phyloP scores from a whole-genome alignment of 2,329 filamentous ascomycete species.

The Ceratocystis harringtonii region DNA sequence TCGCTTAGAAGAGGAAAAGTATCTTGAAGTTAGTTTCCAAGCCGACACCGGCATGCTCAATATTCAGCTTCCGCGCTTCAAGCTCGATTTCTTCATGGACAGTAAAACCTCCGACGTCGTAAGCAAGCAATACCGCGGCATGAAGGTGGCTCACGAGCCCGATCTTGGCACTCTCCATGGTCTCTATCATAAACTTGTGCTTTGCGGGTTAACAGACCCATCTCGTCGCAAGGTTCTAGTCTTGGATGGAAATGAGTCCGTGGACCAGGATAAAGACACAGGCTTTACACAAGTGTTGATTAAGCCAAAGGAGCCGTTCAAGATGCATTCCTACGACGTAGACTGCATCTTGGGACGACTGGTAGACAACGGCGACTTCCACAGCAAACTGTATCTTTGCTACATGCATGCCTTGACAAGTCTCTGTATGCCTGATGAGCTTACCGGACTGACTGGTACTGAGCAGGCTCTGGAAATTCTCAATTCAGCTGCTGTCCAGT shows the following conservation, averaged over 20 bases:
- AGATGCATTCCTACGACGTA: constrained; percentile 32
- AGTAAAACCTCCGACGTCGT: constrained; percentile 21
- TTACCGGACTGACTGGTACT: constrained; percentile 37
- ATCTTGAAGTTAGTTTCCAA: constrained; percentile 2
- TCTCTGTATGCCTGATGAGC: constrained; percentile 31
- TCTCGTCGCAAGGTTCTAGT: constrained; percentile 27
- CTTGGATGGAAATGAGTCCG: neutral
- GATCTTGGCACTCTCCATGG: constrained; percentile 34
- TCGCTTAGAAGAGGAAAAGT: neutral
- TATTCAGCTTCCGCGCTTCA: constrained; percentile 32
- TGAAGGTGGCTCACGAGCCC: constrained; percentile 34
- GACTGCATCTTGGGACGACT: constrained; percentile 36
- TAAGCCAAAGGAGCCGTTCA: neutral
- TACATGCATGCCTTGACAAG: constrained; percentile 42
- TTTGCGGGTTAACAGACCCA: constrained; percentile 22
- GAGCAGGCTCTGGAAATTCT: constrained; percentile 38
- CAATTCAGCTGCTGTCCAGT: constrained; percentile 33
- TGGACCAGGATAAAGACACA: neutral
- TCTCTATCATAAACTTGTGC: constrained; percentile 34
- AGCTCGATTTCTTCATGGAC: constrained; percentile 33
- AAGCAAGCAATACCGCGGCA: constrained; percentile 37
- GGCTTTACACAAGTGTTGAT: neutral
- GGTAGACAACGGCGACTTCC: constrained; percentile 33
- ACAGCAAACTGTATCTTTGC: constrained; percentile 36
- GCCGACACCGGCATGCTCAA: constrained; percentile 21